Evolutionary conservation across 139 green algal genomes (phyloP).

Genomic region (Micromonas commoda): DNA sequence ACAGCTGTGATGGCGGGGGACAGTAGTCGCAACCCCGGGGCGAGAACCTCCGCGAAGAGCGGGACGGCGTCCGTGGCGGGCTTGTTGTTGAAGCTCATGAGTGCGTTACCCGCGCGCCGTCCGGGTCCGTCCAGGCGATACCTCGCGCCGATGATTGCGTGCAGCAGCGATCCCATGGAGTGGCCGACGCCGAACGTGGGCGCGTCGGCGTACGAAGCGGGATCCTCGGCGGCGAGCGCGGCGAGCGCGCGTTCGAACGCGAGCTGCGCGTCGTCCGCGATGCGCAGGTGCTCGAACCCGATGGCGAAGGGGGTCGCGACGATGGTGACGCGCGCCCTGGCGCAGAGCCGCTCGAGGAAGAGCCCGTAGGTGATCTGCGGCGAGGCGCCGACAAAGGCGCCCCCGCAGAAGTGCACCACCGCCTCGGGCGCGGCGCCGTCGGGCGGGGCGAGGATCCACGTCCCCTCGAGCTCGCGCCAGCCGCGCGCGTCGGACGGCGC

Average conservation of each 20-base stretch:
- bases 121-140: constrained; percentile 56
- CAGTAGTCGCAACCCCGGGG: constrained; percentile 57
- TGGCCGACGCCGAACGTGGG: constrained; percentile 81
- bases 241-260: constrained; percentile 66
- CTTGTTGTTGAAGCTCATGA: constrained; percentile 90
- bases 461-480: constrained; percentile 60
- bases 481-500: constrained; percentile 23
- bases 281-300: constrained; percentile 80
- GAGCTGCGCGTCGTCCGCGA: constrained; percentile 78
- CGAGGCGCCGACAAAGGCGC: constrained; percentile 82
- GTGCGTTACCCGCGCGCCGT: constrained; percentile 65
- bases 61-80: constrained; percentile 61
- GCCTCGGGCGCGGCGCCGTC: constrained; percentile 1
- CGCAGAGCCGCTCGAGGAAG: constrained; percentile 69
- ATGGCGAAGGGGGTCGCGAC: constrained; percentile 72
- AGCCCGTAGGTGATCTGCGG: constrained; percentile 71
- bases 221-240: no score
- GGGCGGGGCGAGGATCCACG: constrained; percentile 62
- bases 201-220: constrained; percentile 36
- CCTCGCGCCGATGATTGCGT: constrained; percentile 73
- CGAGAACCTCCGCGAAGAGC: constrained; percentile 69
- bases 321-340: constrained; percentile 61
- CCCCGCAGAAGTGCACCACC: constrained; percentile 83
- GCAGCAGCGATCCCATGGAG: constrained; percentile 73
- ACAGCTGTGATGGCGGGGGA: constrained; percentile 56